Base-by-base conservation (phyloP, 192 early-diverging fungal species). In the Umbelopsis sp. region DNA sequence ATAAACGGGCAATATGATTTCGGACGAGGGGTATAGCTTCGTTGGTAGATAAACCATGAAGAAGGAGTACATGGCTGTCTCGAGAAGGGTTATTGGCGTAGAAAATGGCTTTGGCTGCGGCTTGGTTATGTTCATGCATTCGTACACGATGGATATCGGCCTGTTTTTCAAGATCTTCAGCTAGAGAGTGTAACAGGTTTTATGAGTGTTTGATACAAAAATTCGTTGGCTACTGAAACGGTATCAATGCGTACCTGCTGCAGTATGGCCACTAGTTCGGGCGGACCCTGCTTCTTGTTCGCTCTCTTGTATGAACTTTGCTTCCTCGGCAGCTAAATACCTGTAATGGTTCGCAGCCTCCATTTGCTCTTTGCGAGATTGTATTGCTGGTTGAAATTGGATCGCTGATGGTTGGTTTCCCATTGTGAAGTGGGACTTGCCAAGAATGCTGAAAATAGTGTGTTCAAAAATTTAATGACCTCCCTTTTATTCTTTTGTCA, bases 251-350 rank as follows among this genome's bases (percentile, higher is more conserved):
- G 7, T 62, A 62, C 56, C 56, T 32, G 56, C 56, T 4, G 29
- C 16, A 11, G 26, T 62, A 34, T 62, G 56, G 3, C 56, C 56
- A 14, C 31, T 29, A 7, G 31, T 10, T 32, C 56, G 56, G 17
- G 56, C 56, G 16, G 56, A 34, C 56, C 34, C 56, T 62, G 56
- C 56, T 62, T 62, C 56, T 32, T 62, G 29, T n/a, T 62, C 56
- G 17, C 56, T 62, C 26, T 62, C 56, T 1, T 31, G 56, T 20
- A 62, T 62, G 29, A 62, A 62, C 56, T 62, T 62, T 29, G 56
- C 26, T 32, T 62, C 56, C 31, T 62, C 56, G 7, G 26, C 11
- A 10, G 56, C 56, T 4, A 62, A 14, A 20, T 62, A 62, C 4
- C 56, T 29, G 12, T 14, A 32, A 20, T 62, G 56, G 4, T 10